These are phyloP conservation scores for Coffea canephora DNA, from an alignment of 257 asterid species.

Conservation along the genomic window DNA sequence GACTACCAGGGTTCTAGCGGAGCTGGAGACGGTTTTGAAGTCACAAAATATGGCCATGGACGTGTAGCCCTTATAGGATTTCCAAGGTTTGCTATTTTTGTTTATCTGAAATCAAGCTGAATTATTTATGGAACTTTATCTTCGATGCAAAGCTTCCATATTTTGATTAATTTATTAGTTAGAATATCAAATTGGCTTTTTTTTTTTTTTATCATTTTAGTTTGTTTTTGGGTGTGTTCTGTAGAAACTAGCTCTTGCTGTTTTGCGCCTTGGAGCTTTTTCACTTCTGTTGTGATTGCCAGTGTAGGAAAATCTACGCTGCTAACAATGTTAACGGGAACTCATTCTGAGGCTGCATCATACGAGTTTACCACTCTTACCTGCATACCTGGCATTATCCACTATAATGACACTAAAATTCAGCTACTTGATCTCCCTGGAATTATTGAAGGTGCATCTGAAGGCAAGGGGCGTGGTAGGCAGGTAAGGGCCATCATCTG, in stretches of 20 bases:
- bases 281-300: conserved; percentile 13
- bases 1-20: conserved; percentile 84
- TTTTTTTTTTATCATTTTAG: neutral
- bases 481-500: conserved; percentile 50
- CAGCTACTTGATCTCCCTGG: conserved; percentile 99
- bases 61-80: conserved; percentile 97
- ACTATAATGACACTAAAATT: conserved; percentile 94
- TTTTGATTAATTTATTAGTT: neutral
- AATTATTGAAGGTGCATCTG: conserved; percentile 98
- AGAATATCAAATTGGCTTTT: neutral
- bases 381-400: conserved; percentile 95
- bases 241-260: no score
- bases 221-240: no score
- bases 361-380: conserved; percentile 98
- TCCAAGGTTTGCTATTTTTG: conserved; percentile 68
- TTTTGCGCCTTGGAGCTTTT: neutral
- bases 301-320: conserved; percentile 99
- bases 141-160: neutral
- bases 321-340: conserved; percentile 94
- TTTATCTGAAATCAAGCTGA: neutral
- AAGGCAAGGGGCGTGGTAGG: conserved; percentile 99
- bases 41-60: conserved; percentile 94
- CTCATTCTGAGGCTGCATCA: conserved; percentile 98
- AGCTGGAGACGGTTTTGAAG: conserved; percentile 99
- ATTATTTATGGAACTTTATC: neutral